Evolutionary conservation across 176 grass and related monocot species (phyloP), one percentile per base, ranked within the genome.

Genomic region (Phyllostachys edulis): DNA sequence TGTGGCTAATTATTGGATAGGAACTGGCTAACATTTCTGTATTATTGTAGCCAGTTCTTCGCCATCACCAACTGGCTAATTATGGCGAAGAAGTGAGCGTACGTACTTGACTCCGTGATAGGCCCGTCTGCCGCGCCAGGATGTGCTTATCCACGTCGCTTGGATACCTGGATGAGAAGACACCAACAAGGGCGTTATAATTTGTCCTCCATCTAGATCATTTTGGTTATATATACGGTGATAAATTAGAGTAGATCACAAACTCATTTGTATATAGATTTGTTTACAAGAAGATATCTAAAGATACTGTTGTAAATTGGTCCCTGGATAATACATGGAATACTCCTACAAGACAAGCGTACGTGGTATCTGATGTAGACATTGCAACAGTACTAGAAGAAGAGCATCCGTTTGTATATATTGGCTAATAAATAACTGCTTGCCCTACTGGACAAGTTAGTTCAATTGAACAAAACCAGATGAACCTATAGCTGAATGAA

Each of bases 131-230:
- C 7, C 92, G 84, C 24, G 92, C 89, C 80, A 94, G 84, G 77
- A 94, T 89, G 86, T 91, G 92, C 86, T 94, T 94, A 89, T 94
- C 92, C 72, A 89, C 84, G 63, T 94, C 92, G 86, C 86, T 94
- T 65, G 87, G 92, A 71, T 92, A 97, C 90, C 92, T 94, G 90
- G 32, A 88, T 11, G 39, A 75, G 32, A 44, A 69, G 63, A 82
- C 72, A 23, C 36, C 82, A 79, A 69, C 32, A 50, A 86, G 47
- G 40, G 36, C 29, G 21, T 71, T 16, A 62, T 67, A 39, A 68
- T 38, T 38, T 80, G 26, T 20, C 57, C 40, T 73, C 15, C 64
- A 49, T 78, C 45, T 54, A 39, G 44, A 69, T 69, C 64, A 56
- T 67, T 32, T 67, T 32, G 11, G 42, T 64, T 47, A 64, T 21